These are phyloP conservation scores for Boletus edulis DNA, from an alignment of 768 basidiomycete genomes.

Conservation along the genomic window DNA sequence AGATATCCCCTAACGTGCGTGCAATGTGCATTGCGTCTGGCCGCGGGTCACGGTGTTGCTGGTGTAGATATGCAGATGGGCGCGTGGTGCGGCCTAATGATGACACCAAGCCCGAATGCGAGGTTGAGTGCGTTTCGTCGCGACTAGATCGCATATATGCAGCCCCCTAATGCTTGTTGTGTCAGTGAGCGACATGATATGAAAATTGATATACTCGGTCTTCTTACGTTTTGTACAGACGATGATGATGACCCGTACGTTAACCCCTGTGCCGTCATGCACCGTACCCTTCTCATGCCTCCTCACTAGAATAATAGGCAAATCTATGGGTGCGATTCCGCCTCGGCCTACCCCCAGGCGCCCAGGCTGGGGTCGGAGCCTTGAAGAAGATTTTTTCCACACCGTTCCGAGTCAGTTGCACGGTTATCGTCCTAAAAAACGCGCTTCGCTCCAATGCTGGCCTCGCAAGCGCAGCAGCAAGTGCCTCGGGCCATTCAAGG, in stretches of 20 bases:
- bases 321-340: too few species aligned
- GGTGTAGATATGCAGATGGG: background rate
- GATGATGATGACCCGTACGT: background rate
- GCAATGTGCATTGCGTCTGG: too few species aligned
- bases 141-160: background rate
- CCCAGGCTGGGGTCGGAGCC: conserved; percentile 8
- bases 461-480: conserved; percentile 23
- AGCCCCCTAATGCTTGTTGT: background rate
- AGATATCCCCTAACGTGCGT: too few species aligned
- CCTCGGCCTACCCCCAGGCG: background rate
- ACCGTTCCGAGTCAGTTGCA: background rate
- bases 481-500: background rate
- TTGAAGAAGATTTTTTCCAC: conserved; percentile 1
- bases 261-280: too few species aligned
- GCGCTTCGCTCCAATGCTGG: conserved; percentile 23
- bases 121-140: background rate
- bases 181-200: background rate
- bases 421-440: background rate
- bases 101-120: background rate
- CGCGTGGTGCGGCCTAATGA: background rate
- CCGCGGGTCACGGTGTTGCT: too few species aligned
- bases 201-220: background rate
- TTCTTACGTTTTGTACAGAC: background rate
- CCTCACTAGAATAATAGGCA: too few species aligned
- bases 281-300: too few species aligned